Evolutionary conservation across 768 basidiomycete species (phyloP).

Genomic region (Porphyrellus cyaneotinctus): DNA sequence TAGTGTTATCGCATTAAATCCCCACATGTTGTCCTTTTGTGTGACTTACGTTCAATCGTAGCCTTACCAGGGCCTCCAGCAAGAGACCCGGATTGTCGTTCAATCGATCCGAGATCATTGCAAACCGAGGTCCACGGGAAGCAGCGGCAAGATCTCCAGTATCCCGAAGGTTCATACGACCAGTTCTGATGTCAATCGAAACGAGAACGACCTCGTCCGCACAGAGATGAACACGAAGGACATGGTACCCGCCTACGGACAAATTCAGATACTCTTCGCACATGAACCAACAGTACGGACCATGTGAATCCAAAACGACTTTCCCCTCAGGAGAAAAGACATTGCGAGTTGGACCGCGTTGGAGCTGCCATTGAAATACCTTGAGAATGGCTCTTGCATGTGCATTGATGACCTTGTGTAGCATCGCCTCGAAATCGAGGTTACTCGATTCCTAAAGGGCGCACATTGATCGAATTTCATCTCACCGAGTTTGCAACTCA

Average conservation of each 20-base stretch:
- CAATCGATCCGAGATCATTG: slow-evolving; percentile 51
- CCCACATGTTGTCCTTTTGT: background rate
- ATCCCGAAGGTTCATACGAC: slow-evolving; percentile 73
- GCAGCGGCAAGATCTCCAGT: slow-evolving; percentile 77
- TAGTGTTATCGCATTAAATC: background rate
- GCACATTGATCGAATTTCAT: background rate
- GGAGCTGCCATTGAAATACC: slow-evolving; percentile 53
- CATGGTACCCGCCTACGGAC: slow-evolving; percentile 47
- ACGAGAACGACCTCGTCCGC: slow-evolving; percentile 74
- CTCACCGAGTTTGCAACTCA: slow-evolving; percentile 35
- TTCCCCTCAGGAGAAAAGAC: slow-evolving; percentile 64
- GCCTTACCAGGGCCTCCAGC: slow-evolving; percentile 49
- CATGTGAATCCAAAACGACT: slow-evolving; percentile 51
- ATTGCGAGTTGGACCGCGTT: slow-evolving; percentile 43
- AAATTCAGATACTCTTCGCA: slow-evolving; percentile 1
- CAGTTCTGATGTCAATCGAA: slow-evolving; percentile 76
- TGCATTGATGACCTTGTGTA: slow-evolving; percentile 56
- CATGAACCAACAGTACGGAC: slow-evolving; percentile 33
- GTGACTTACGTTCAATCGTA: slow-evolving; percentile 59
- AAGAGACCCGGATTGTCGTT: slow-evolving; percentile 68
- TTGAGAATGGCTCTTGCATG: slow-evolving; percentile 64
- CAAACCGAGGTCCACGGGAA: slow-evolving; percentile 65
- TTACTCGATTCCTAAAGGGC: slow-evolving; percentile 52
- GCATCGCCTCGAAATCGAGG: slow-evolving; percentile 70
- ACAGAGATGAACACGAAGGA: slow-evolving; percentile 67